Evolutionary conservation across 495 filamentous ascomycete species (phyloP).

Genomic region (Hamigera avellanea): DNA sequence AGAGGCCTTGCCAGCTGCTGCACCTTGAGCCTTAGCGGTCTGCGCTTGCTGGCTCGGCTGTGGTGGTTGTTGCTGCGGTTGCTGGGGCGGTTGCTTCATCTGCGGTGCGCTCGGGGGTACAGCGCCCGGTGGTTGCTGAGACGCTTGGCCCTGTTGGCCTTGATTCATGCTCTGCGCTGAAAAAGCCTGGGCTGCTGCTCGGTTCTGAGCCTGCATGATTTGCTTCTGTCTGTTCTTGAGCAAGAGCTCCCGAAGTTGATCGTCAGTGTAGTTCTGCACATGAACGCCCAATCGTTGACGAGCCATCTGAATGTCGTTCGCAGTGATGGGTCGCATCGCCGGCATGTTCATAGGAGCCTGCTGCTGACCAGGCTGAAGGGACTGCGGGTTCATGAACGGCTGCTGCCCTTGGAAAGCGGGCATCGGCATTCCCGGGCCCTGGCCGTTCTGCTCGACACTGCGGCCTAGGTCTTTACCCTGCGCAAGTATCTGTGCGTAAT

Average conservation of each 20-base stretch:
- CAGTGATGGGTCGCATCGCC: conserved; percentile 25
- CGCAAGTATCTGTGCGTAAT: conserved; percentile 35
- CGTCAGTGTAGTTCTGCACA: conserved; percentile 34
- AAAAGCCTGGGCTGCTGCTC: conserved; percentile 16
- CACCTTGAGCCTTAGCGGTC: conserved; percentile 8
- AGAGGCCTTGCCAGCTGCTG: conserved; percentile 11
- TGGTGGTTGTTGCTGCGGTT: conserved; percentile 10
- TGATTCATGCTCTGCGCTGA: conserved; percentile 16
- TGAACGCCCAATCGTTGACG: conserved; percentile 28
- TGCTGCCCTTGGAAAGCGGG: conserved; percentile 14
- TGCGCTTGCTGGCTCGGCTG: conserved; percentile 8
- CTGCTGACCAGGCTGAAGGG: conserved; percentile 18
- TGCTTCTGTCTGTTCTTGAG: conserved; percentile 24
- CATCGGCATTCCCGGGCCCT: conserved; percentile 13
- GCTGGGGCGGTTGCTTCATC: conserved; percentile 14
- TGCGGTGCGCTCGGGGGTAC: conserved; percentile 13
- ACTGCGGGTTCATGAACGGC: conserved; percentile 27
- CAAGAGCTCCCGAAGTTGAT: conserved; percentile 38
- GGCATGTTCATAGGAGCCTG: conserved; percentile 15
- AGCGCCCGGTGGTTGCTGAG: conserved; percentile 22
- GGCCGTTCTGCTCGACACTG: conserved; percentile 13
- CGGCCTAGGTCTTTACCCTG: conserved; percentile 13
- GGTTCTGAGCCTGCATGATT: conserved; percentile 10
- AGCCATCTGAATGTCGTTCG: conserved; percentile 34
- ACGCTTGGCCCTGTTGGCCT: conserved; percentile 22